Conservation (phyloP, 2,329 filamentous ascomycete species). For the Westerdykella ornata region DNA sequence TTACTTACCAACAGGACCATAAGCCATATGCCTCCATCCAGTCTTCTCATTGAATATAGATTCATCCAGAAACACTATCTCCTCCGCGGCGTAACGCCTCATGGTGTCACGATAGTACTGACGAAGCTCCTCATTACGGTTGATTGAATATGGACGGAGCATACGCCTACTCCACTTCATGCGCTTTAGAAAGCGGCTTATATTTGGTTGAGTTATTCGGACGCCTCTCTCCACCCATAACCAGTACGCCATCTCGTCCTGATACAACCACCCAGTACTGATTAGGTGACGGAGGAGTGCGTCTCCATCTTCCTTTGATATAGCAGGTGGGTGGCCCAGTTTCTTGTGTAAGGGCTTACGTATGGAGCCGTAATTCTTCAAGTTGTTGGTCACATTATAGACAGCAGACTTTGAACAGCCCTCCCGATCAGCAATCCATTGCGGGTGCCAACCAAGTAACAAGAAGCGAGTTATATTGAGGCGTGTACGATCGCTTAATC, state of each 20-base stretch:
- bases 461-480: no score
- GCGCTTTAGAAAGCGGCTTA: neutral
- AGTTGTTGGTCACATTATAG: no score
- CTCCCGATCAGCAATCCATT: no score
- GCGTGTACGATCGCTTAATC: no score
- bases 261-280: constrained; percentile 1
- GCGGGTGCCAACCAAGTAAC: no score
- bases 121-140: constrained; percentile 1
- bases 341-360: no score
- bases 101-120: neutral
- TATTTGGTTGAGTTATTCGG: neutral
- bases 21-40: constrained; percentile 9
- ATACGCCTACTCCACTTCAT: neutral
- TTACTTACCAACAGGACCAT: constrained; percentile 2
- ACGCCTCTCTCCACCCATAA: constrained; percentile 2
- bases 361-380: no score
- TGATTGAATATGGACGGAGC: neutral
- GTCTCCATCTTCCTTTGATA: neutral
- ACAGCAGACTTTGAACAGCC: no score
- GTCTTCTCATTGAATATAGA: constrained; percentile 10
- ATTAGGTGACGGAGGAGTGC: neutral
- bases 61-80: constrained; percentile 9
- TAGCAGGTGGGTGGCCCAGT: neutral
- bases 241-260: constrained; percentile 3
- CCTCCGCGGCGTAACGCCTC: constrained; percentile 7